phyloP scores from a whole-genome alignment of 306 rosid genomes.

The Abrus pulchellus region DNA sequence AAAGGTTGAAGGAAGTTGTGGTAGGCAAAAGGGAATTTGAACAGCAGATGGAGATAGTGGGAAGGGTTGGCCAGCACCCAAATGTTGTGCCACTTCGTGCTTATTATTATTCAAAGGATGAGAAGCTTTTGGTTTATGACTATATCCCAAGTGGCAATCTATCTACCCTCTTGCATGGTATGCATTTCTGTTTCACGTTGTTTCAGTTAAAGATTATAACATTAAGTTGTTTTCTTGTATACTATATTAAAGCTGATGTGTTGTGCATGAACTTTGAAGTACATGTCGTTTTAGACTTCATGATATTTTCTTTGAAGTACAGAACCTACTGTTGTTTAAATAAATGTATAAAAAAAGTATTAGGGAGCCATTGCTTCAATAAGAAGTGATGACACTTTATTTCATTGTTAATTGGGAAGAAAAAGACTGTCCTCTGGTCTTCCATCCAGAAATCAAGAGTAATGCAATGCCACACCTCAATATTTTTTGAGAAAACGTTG shows the following conservation, averaged over 20 bases:
- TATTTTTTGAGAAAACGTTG: no score
- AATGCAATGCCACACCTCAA: no score
- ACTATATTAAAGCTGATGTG: slow-evolving; percentile 20
- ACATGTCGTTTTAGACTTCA: not conserved
- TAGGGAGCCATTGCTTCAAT: no score
- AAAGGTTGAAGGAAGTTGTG: slow-evolving; percentile 87
- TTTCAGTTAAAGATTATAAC: slow-evolving; percentile 4
- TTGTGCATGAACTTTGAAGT: slow-evolving; percentile 8
- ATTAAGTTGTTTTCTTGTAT: not conserved
- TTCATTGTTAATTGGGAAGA: not conserved
- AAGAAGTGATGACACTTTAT: no score
- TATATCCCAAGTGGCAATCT: slow-evolving; percentile 75
- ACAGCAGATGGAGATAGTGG: slow-evolving; percentile 83
- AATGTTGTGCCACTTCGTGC: slow-evolving; percentile 85
- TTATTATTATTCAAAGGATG: slow-evolving; percentile 91
- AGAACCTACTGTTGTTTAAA: slow-evolving; percentile 3
- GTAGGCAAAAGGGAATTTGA: slow-evolving; percentile 81
- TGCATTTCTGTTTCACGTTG: slow-evolving; percentile 37
- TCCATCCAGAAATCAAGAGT: no score
- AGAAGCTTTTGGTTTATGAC: slow-evolving; percentile 85
- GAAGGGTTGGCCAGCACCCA: slow-evolving; percentile 75
- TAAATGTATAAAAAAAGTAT: slow-evolving; percentile 9
- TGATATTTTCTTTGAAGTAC: slow-evolving; percentile 1
- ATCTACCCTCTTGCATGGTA: slow-evolving; percentile 81
- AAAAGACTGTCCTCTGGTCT: not conserved